Evolutionary conservation across 306 rosid genomes (phyloP).

Genomic region (Trifolium fragiferum): DNA sequence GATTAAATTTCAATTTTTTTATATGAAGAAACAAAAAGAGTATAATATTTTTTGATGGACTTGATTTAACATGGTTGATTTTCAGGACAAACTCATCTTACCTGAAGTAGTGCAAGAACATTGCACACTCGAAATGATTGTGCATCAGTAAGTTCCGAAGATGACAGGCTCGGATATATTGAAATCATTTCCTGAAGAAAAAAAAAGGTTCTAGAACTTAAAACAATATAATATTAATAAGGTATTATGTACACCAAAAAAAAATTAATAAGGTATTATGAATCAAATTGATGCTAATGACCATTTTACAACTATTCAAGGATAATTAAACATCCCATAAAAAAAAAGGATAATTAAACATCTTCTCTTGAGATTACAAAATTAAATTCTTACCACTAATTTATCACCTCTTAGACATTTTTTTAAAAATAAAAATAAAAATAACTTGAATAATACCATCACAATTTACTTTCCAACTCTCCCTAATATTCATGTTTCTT

Average conservation of each 20-base stretch:
- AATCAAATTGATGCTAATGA: too few relatives aligned
- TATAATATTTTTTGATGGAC: too few relatives aligned
- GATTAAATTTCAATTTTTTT: too few relatives aligned
- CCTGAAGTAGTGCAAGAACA: slow-evolving; percentile 95
- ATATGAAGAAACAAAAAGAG: too few relatives aligned
- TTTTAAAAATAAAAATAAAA: background rate
- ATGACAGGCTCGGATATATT: slow-evolving; percentile 77
- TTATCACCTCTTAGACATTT: background rate
- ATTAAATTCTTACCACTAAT: background rate
- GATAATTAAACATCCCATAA: too few relatives aligned
- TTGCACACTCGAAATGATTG: slow-evolving; percentile 91
- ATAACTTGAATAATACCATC: background rate
- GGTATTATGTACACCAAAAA: too few relatives aligned
- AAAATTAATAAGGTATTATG: too few relatives aligned
- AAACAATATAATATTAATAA: background rate
- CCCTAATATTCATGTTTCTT: background rate
- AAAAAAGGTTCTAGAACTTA: background rate
- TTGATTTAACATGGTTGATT: too few relatives aligned
- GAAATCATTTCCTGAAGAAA: slow-evolving; percentile 72
- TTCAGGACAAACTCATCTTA: slow-evolving; percentile 31
- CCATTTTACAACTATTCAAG: too few relatives aligned
- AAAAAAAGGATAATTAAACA: background rate
- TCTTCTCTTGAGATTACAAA: background rate
- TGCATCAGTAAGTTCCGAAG: slow-evolving; percentile 66
- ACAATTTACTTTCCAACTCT: background rate